Evolutionary conservation across 257 asterid genomes (phyloP).

Genomic region (Solanum corneliomulleri): DNA sequence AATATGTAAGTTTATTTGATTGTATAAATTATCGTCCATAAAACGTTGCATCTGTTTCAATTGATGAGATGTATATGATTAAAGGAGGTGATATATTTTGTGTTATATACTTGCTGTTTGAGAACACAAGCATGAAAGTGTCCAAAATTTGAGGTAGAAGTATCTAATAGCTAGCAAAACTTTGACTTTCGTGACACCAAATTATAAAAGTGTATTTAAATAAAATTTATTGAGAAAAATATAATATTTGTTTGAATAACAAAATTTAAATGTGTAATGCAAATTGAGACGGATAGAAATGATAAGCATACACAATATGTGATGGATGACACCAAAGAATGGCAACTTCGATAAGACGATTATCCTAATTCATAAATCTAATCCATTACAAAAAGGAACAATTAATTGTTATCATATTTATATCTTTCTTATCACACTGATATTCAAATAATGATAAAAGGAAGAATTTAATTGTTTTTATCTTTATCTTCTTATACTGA

Average conservation of each 20-base stretch:
- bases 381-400: background rate
- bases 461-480: background rate
- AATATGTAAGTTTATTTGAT: background rate
- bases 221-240: no score
- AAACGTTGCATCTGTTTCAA: rapidly evolving
- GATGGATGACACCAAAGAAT: background rate
- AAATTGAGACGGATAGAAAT: no score
- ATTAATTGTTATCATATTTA: background rate
- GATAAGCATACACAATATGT: background rate
- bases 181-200: no score
- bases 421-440: background rate
- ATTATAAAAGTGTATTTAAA: no score
- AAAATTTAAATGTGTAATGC: no score
- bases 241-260: no score
- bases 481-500: background rate
- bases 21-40: background rate
- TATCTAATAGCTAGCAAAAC: no score
- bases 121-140: background rate
- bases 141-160: no score
- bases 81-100: background rate
- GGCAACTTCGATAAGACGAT: background rate
- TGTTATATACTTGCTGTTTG: background rate
- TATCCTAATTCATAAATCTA: background rate
- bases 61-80: background rate
- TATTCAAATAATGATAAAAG: background rate